phyloP scores from a whole-genome alignment of 371 early-diverging fungal genomes.

The Amoeboradix gromovi region DNA sequence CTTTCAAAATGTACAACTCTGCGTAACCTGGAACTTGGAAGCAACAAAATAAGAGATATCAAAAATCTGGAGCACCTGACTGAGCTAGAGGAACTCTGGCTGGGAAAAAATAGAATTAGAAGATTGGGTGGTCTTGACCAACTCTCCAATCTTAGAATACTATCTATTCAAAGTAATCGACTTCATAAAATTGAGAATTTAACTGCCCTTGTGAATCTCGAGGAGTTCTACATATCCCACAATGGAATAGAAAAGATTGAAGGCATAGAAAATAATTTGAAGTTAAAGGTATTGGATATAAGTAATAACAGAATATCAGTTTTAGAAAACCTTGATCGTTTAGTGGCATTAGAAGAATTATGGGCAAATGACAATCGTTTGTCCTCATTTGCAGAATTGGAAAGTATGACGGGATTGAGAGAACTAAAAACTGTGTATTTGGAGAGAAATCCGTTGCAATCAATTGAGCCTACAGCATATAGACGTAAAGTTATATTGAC shows the following conservation, averaged over 20 bases:
- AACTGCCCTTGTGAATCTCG: background rate
- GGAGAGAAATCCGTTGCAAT: slow-evolving; percentile 74
- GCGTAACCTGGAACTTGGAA: slow-evolving; percentile 64
- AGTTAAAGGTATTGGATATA: slow-evolving; percentile 44
- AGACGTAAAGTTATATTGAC: slow-evolving; percentile 54
- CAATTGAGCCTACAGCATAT: slow-evolving; percentile 38
- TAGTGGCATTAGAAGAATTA: slow-evolving; percentile 44
- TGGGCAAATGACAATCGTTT: slow-evolving; percentile 67
- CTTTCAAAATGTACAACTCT: slow-evolving; percentile 30
- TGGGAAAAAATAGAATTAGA: slow-evolving; percentile 86
- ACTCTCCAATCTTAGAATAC: slow-evolving; percentile 5
- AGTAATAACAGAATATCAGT: slow-evolving; percentile 44
- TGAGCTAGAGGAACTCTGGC: slow-evolving; percentile 53
- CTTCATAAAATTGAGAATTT: slow-evolving; percentile 9
- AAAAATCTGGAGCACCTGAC: slow-evolving; percentile 46
- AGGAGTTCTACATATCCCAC: background rate
- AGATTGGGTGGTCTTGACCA: slow-evolving; percentile 24
- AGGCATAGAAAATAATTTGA: slow-evolving; percentile 40
- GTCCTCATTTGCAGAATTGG: slow-evolving; percentile 42
- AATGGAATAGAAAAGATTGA: slow-evolving; percentile 34
- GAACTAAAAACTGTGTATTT: slow-evolving; percentile 57
- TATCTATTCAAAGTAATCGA: slow-evolving; percentile 31
- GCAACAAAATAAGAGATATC: slow-evolving; percentile 65
- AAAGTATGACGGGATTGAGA: slow-evolving; percentile 17
- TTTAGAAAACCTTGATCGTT: slow-evolving; percentile 38